Base-by-base conservation (phyloP, 495 filamentous ascomycete species). In the Penicillium antarcticum region DNA sequence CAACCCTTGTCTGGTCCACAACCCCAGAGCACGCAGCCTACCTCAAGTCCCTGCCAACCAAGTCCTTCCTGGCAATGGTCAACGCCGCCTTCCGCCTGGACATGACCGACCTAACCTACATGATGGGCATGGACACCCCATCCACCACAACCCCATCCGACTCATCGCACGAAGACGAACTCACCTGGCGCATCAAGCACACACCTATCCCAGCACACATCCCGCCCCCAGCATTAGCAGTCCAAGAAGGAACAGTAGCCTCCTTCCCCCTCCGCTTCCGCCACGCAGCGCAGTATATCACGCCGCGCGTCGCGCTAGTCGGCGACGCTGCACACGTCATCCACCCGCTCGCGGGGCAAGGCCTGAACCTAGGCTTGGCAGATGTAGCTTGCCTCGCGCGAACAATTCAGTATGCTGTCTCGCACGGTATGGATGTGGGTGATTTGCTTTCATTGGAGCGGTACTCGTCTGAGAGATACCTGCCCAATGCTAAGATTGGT, bases 251-350 rank as follows among this genome's bases (percentile, higher is more conserved):
- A 52, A 89, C 80, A n/a, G 75, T 92, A 9, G 91, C 94, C 7
- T 89, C 87, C 0, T 98, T 98, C 67, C 95, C 95, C 0, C 77
- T 98, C 11, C 87, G 85, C 59, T 81, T 97, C 77, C 82, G 92
- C 8, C 95, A 98, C 60, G 89, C 94, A 6, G 86, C 91, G 48
- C 88, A 89, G 4, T 98, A 98, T 70, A 88, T 91, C 51, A 88
- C 85, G 1, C 87, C 94, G 54, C 86, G 94, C 3, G 76, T 96
- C 9, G 94, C 91, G 0, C 80, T 98, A 1, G 81, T 97, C 33
- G 94, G 92, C 42, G 94, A 98, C 59, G 94, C 94, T 3, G 95
- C 94, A 7, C 94, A 98, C 64, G 92, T 91, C 21, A 84, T 95
- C 58, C 94, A 98, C 65, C 94, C 94, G 0, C 82, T 98, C 21